These are phyloP conservation scores for Allomyces arbusculus DNA, from an alignment of 192 early-diverging fungal genomes.

Conservation along the genomic window DNA sequence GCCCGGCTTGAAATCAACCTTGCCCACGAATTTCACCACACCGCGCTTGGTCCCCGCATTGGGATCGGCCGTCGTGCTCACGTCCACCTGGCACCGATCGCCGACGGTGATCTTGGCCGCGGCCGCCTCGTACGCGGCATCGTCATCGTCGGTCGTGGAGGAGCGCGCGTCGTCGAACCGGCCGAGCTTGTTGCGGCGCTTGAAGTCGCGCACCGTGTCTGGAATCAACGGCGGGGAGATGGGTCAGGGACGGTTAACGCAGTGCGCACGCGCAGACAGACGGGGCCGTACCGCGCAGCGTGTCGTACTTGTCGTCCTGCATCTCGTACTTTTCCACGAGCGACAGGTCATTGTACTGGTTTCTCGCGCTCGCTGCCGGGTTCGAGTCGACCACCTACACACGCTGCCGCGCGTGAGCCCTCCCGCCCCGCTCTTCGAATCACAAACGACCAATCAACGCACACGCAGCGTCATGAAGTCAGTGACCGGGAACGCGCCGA, in stretches of 20 bases:
- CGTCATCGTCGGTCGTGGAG: slow-evolving; percentile 12
- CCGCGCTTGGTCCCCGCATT: slow-evolving; percentile 16
- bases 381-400: slow-evolving; percentile 45
- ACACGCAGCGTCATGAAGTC: slow-evolving; percentile 66
- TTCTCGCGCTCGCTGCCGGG: slow-evolving; percentile 27
- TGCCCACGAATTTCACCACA: slow-evolving; percentile 25
- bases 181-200: slow-evolving; percentile 71
- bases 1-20: slow-evolving; percentile 57
- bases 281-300: slow-evolving; percentile 8
- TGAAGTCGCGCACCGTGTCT: slow-evolving; percentile 78
- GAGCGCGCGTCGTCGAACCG: slow-evolving; percentile 46
- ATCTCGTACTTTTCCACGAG: slow-evolving; percentile 89
- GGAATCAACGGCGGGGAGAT: slow-evolving; percentile 2
- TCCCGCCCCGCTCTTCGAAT: too few relatives aligned
- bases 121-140: slow-evolving; percentile 32
- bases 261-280: neutral
- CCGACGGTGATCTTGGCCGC: slow-evolving; percentile 47
- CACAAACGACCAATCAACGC: neutral
- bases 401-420: too few relatives aligned
- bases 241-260: neutral
- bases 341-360: slow-evolving; percentile 69
- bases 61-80: slow-evolving; percentile 4
- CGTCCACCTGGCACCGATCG: slow-evolving; percentile 60
- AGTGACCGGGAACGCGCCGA: slow-evolving; percentile 70
- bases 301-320: slow-evolving; percentile 69